Evolutionary conservation across 78 protist genomes (phyloP), one percentile per base, ranked within the genome.

Genomic region (Dictyostelium discoideum): DNA sequence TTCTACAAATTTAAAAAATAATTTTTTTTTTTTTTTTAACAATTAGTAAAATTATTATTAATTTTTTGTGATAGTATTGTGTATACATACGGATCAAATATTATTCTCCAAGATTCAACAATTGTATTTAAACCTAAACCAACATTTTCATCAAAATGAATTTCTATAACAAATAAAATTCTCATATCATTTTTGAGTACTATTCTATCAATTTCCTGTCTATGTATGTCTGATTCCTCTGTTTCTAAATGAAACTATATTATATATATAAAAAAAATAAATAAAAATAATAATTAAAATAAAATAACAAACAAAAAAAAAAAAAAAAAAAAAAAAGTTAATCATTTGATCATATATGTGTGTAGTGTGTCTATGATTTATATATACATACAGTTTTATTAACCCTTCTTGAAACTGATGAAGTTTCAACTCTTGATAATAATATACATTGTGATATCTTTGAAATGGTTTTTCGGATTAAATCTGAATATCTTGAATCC

Each of bases 71-170:
- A 42, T 42, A 42, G 2, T 42, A 42, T 42, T 42, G 46, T 42
- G 46, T 2, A 42, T 42, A 42, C 46, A 42, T 88, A 88, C 93
- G 95, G 95, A 32, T 90, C 95, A 20, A 90, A 90, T 46, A 90
- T 32, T 32, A 90, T 44, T 90, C 84, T 90, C 95, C 95, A 90
- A n/a, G 95, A 90, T 50, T 90, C 95, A 2, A 90, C 57, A 42
- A 90, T 26, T n/a, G 95, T 90, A 50, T 83, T 90, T 11, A 90
- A 18, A 60, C 88, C 88, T 10, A 90, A 60, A 72, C 88, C 88
- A 20, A 39, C 24, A 32, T 60, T 60, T 72, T 90, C 95, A 20
- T 90, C 95, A n/a, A 90, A 90, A 69, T 90, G 95, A 24, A 90
- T 90, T 18, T 90, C 95, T 46, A 90, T 82, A 37, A 90, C 18